Evolutionary conservation across 352 stramenopile genomes (phyloP), one percentile per base, ranked within the genome.

Genomic region (Pythium pectinolyticum): DNA sequence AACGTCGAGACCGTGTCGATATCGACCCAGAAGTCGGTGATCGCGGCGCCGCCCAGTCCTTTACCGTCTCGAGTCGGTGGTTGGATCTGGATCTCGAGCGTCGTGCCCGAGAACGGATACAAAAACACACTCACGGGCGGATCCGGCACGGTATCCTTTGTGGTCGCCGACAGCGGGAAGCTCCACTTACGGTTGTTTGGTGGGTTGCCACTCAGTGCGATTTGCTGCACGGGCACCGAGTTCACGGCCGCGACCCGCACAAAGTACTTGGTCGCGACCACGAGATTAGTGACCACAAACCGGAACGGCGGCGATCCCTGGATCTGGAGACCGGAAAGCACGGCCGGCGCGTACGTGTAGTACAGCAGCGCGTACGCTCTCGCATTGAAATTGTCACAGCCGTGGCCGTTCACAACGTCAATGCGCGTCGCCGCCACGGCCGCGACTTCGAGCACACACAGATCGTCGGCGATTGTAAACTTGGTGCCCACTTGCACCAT

Each of bases 121-220:
- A 92, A 31, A 10, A 72, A 76, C 6, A 92, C 84, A 3, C 66
- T 79, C 2, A 90, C 46, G 0, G 86, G 82, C 4, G 78, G 71
- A 46, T 92, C 82, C 6, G 95, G 93, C 15, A 90, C 78, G 59
- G 89, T 88, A 65, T 98, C 79, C 22, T 78, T 77, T 0, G 94
- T 92, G 1, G 78, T 83, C 0, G 84, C 82, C 27, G 82, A 85
- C 4, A 95, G 48, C 7, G 72, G 65, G 14, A 80, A 86, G 28
- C 88, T 96, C 94, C 95, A 99, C 61, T 96, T 88, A 20, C 92
- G 93, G 62, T 98, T 98, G 61, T 97, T 76, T 11, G 81, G 82
- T 14, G 89, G 80, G 30, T 85, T 84, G 12, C 86, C 85, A 46
- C 74, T 74, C 12, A 94, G 71, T 25, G 94, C 75, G 49, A 98